A percentile compares a stretch with the other conserved stretches of the same genome.
These are phyloP conservation scores for Fagopyrum tataricum DNA, from an alignment of 148 eudicot genomes.

Conservation along the genomic window DNA sequence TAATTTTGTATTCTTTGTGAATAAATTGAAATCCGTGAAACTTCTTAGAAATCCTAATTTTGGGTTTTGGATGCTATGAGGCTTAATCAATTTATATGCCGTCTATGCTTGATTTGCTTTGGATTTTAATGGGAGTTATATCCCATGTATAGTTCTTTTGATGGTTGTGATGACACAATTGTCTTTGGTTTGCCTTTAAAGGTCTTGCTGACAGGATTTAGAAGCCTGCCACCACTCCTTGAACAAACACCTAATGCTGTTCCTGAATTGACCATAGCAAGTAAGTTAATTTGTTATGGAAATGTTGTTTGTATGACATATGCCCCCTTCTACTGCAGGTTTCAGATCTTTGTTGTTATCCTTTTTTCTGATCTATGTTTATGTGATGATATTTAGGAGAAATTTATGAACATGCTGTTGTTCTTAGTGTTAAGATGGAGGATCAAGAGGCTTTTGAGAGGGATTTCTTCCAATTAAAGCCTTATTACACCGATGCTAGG, in stretches of 20 bases:
- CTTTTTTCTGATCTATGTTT: slow-evolving; percentile 5
- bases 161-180: not conserved
- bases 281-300: slow-evolving; percentile 29
- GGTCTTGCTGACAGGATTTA: slow-evolving; percentile 66
- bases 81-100: not conserved
- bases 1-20: not conserved
- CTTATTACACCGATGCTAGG: slow-evolving; percentile 92
- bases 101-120: not conserved
- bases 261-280: slow-evolving; percentile 76
- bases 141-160: not conserved
- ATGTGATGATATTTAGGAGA: slow-evolving; percentile 48
- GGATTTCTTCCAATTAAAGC: slow-evolving; percentile 89
- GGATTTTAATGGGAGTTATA: not conserved
- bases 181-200: slow-evolving; percentile 21
- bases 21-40: not conserved
- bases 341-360: not conserved
- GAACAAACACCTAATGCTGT: slow-evolving; percentile 59
- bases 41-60: not conserved
- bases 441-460: slow-evolving; percentile 96
- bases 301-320: not conserved
- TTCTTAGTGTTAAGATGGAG: slow-evolving; percentile 85
- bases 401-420: slow-evolving; percentile 90
- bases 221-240: slow-evolving; percentile 82
- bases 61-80: not conserved
- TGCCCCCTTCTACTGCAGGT: not conserved